Percentiles rank a stretch among this genome's conserved stretches.
phyloP scores from a whole-genome alignment of 2,329 filamentous ascomycete genomes.

The Aspergillus quadricinctus region DNA sequence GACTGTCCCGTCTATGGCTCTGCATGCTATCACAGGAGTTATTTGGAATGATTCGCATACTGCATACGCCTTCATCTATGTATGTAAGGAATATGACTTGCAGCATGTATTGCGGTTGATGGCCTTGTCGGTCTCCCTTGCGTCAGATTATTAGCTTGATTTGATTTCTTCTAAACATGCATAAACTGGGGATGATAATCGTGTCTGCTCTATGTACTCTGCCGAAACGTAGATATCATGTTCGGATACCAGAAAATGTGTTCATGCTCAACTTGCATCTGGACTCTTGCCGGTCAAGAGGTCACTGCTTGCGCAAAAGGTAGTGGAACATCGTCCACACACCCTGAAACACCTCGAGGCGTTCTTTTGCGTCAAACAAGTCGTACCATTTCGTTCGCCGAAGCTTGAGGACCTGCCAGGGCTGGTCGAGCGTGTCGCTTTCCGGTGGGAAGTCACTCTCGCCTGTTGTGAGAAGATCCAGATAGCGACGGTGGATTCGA shows the following conservation, averaged over 20 bases:
- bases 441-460: constrained; percentile 22
- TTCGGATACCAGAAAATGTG: not conserved
- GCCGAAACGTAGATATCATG: not conserved
- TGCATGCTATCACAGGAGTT: not conserved
- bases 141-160: not conserved
- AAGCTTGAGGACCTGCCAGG: constrained; percentile 51
- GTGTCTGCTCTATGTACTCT: not conserved
- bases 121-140: not conserved
- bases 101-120: not conserved
- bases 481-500: constrained; percentile 53
- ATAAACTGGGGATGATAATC: not conserved
- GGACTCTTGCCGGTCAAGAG: not conserved
- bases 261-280: not conserved
- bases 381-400: constrained; percentile 58
- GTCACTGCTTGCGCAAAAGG: constrained; percentile 37
- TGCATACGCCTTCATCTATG: not conserved
- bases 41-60: not conserved
- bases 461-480: constrained; percentile 51
- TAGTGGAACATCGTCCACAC: constrained; percentile 57
- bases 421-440: constrained; percentile 23
- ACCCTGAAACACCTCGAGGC: constrained; percentile 52
- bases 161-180: not conserved
- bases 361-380: constrained; percentile 51
- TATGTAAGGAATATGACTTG: not conserved
- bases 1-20: not conserved